Base-by-base conservation (phyloP, 2,329 filamentous ascomycete species). In the Aspergillus sp. region DNA sequence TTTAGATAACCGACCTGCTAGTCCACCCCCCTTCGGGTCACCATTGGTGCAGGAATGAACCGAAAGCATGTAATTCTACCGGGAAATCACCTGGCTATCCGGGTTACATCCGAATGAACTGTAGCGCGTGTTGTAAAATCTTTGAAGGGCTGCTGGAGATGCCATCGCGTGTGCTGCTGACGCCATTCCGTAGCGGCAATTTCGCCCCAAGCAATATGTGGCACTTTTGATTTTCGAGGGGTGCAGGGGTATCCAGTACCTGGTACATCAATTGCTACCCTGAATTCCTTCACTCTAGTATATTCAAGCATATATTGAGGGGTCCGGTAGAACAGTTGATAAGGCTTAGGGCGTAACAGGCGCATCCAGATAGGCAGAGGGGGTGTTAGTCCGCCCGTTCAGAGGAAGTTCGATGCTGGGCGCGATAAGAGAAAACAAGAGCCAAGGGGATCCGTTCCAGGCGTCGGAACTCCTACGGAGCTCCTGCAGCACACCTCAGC, bases 381-480 rank as follows among this genome's bases (percentile, higher is more conserved):
- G 23, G 6, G 6, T 23, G 6, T 5, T 36, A 11, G 27, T 15
- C 10, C n/a, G 3, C 6, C 39, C 32, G 0, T 6, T 13, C 11
- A 36, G 5, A n/a, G 44, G 11, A 15, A 48, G 23, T 15, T n/a
- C 44, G 23, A 49, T 25, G 10, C 7, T 15, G 10, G 21, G 44
- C 44, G 7, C 11, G 44, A 27, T 25, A 50, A 30, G 47, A n/a
- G 15, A 15, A 13, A 30, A 27, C 13, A n/a, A 50, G 11, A 7
- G 13, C 2, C 15, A 13, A 23, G 10, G 7, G 7, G 8, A 5
- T 8, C 13, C 39, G 8, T 17, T n/a, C 39, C 39, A 42, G 17
- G 41, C 19, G 8, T 27, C 47, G 47, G 47, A 50, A 30, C 47
- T 50, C 47, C 47, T n/a, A 50, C 47, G 47, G 47, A 50, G 47